Percentiles rank a stretch among this genome's conserved stretches.
These are phyloP conservation scores for Chlamydomonas sp. DNA, from an alignment of 139 green algal species.

Conservation along the genomic window DNA sequence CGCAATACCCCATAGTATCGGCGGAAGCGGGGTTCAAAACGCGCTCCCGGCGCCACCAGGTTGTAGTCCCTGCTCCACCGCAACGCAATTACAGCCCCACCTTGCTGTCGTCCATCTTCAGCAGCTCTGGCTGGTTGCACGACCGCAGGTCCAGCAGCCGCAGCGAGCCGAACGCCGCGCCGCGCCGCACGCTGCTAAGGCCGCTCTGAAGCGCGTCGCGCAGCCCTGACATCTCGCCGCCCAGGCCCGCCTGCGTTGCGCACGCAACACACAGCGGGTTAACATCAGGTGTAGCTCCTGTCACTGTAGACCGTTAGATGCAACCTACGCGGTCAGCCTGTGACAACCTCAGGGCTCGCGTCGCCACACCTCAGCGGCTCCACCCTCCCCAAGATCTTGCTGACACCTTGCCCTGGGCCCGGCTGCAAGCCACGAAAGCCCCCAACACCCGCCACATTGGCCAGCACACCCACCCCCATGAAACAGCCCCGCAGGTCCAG, in stretches of 20 bases:
- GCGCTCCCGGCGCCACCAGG: not conserved
- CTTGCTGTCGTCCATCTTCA: conserved; percentile 27
- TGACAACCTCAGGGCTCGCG: too few relatives aligned
- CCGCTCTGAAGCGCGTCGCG: conserved; percentile 29
- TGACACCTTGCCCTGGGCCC: too few relatives aligned
- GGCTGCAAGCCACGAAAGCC: too few relatives aligned
- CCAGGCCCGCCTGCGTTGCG: not conserved
- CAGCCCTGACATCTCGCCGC: conserved; percentile 18
- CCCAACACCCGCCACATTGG: not conserved
- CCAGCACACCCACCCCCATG: conserved; percentile 3
- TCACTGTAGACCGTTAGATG: too few relatives aligned
- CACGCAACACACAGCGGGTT: not conserved
- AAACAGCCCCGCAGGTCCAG: conserved; percentile 40
- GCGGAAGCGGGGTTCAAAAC: not conserved
- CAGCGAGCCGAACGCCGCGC: conserved; percentile 26
- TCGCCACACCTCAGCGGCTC: not conserved
- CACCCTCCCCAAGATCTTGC: not conserved
- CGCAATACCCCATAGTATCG: too few relatives aligned
- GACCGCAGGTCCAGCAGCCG: conserved; percentile 32
- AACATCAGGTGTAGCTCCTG: too few relatives aligned
- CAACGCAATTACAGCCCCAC: not conserved
- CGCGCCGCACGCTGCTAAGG: conserved; percentile 32
- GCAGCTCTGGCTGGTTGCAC: conserved; percentile 30
- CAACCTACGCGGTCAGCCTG: too few relatives aligned
- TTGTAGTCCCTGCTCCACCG: too few relatives aligned